Evolutionary conservation across 306 rosid species (phyloP), one percentile per base, ranked within the genome.

Genomic region (Castanospermum australe): DNA sequence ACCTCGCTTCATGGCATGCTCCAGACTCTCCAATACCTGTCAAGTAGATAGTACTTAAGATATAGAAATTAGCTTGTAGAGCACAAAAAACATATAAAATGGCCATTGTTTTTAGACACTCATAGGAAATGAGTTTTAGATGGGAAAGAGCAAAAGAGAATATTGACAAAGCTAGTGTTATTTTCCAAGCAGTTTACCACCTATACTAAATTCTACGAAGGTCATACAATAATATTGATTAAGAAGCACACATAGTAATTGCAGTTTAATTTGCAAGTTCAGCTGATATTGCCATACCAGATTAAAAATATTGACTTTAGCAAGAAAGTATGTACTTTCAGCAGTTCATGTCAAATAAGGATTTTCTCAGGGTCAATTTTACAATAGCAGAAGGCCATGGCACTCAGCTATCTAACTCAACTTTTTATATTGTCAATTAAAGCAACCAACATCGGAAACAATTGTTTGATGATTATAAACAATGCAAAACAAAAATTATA

Each of bases 21-120:
- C 99, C 79, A 96, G 82, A 87, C 98, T 96, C 92, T 96, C 99
- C 94, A 96, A 66, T 39, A 96, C 93, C 99, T 96, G 76, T 68
- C 74, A 82, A 75, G 30, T 47, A 35, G 11, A 70, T 38, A 50
- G 18, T 8, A 38, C 54, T 5, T 30, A 66, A 57, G 60, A 71
- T 77, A 71, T 50, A 48, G 15, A 55, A 72, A 64, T 15, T 38
- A 71, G 6, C 67, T 35, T 1, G 25, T n/a, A 75, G 25, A 69
- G 48, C 9, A 50, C 30, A 30, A 35, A 47, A 32, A 38, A 65
- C 18, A 67, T 33, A 8, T 38, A n/a, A 86, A 21, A 56, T 7
- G 45, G 17, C 6, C 13, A 36, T 64, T 28, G 25, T 33, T 51
- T 63, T 18, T 28, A 59, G 6, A 38, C 6, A 41, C 32, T 24